Evolutionary conservation across 306 rosid genomes (phyloP), one percentile per base, ranked within the genome.

Genomic region (Aeschynomene evenia): DNA sequence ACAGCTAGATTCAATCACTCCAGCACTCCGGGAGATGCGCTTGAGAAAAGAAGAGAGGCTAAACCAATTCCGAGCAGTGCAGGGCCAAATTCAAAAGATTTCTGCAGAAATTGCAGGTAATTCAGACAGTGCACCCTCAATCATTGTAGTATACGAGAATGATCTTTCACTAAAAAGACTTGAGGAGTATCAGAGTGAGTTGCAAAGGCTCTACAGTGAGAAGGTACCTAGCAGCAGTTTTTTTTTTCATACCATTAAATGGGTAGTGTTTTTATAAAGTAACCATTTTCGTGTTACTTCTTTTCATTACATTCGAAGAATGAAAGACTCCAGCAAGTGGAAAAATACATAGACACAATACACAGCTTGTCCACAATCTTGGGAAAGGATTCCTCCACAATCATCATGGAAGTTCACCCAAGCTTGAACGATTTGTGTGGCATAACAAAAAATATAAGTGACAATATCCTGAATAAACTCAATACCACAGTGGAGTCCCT

Each of bases 1-100:
- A 83, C 99, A 95, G 80, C 81, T 95, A 80, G 92, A 95, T 76
- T 95, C 99, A 14, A 87, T 95, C 70, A 87, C 89, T 21, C 99
- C 99, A 36, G 92, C 95, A 52, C 82, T 91, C 74, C 75, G 63
- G 61, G 97, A 95, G 67, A 91, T 95, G 97, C 79, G 88, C 33
- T 37, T 75, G 78, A 87, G 92, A 83, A 95, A 89, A 82, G 95
- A 87, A 73, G 99, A 91, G 63, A 87, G 99, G 80, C 31, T 90
- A 80, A 91, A 80, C 71, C 90, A 89, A 79, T 95, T 91, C 74
- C 85, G 78, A 61, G 75, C 81, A 13, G 89, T 91, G 52, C 99
- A 83, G 73, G 86, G 83, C 63, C 85, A 87, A 63, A 89, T 91
- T 75, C 95, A 84, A 79, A 89, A 84, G 75, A 86, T 85, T 72